phyloP scores from a whole-genome alignment of 23 red algal species.

The Cyanidiococcus yangmingshanensis region DNA sequence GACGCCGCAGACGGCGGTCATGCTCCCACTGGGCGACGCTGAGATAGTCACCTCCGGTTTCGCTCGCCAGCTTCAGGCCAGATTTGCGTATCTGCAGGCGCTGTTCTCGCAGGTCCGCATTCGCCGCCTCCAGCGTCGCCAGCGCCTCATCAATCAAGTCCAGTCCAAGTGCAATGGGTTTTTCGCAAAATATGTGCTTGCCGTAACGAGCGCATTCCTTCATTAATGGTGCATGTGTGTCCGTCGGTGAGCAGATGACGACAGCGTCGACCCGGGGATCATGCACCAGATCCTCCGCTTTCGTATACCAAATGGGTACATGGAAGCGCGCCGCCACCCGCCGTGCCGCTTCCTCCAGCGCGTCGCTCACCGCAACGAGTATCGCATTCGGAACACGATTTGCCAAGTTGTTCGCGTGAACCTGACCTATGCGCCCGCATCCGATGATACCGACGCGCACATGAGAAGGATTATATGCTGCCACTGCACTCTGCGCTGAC shows the following conservation, averaged over 20 bases:
- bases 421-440: conserved; percentile 80
- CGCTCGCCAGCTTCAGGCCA: neutral
- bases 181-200: conserved; percentile 97
- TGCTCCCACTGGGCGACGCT: neutral
- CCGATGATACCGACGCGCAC: conserved; percentile 85
- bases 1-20: conserved; percentile 2
- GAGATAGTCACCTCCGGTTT: neutral
- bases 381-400: conserved; percentile 52
- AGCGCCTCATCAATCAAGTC: conserved; percentile 46
- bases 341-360: conserved; percentile 54
- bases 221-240: conserved; percentile 89
- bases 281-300: conserved; percentile 53
- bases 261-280: conserved; percentile 68
- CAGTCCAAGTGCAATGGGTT: conserved; percentile 75
- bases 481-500: neutral
- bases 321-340: conserved; percentile 48
- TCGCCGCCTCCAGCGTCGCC: conserved; percentile 25
- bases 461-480: conserved; percentile 30
- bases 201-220: conserved; percentile 41
- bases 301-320: conserved; percentile 75
- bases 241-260: conserved; percentile 90
- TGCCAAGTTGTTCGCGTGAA: conserved; percentile 53
- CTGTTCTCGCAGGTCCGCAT: conserved; percentile 2
- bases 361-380: conserved; percentile 60
- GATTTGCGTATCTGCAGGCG: neutral